phyloP scores from a whole-genome alignment of 805 yeast species.

The Zygoascus biomembranicola region DNA sequence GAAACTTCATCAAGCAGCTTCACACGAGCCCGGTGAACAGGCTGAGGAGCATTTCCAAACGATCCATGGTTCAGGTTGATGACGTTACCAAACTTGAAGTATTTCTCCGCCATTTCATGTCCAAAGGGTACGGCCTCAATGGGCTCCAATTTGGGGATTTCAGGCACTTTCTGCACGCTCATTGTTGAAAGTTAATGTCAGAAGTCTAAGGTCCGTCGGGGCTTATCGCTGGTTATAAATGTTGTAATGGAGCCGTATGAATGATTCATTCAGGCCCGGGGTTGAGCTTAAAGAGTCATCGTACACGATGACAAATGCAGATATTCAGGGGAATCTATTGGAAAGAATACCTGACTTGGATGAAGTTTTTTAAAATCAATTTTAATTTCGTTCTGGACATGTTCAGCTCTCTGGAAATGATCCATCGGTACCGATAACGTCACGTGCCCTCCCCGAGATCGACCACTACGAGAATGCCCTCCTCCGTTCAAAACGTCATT shows the following conservation, averaged over 20 bases:
- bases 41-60: conserved; percentile 47
- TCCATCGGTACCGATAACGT: too few relatives aligned
- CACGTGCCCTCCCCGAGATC: too few relatives aligned
- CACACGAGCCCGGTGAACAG: conserved; percentile 35
- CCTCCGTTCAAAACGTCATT: too few relatives aligned
- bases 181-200: neutral
- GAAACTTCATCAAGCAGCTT: conserved; percentile 25
- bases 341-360: too few relatives aligned
- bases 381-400: too few relatives aligned
- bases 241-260: neutral
- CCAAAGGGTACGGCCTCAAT: conserved; percentile 34
- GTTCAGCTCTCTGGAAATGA: too few relatives aligned
- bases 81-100: conserved; percentile 39
- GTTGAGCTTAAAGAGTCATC: too few relatives aligned
- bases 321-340: too few relatives aligned
- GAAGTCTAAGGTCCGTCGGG: neutral
- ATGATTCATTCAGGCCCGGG: too few relatives aligned
- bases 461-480: too few relatives aligned
- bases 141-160: neutral
- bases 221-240: neutral
- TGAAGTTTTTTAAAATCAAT: too few relatives aligned
- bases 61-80: conserved; percentile 57
- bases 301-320: too few relatives aligned
- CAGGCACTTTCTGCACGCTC: neutral
- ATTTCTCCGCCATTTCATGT: conserved; percentile 37